These are phyloP conservation scores for Cyclostephanos tholiformis DNA, from an alignment of 108 stramenopile species.

Conservation along the genomic window DNA sequence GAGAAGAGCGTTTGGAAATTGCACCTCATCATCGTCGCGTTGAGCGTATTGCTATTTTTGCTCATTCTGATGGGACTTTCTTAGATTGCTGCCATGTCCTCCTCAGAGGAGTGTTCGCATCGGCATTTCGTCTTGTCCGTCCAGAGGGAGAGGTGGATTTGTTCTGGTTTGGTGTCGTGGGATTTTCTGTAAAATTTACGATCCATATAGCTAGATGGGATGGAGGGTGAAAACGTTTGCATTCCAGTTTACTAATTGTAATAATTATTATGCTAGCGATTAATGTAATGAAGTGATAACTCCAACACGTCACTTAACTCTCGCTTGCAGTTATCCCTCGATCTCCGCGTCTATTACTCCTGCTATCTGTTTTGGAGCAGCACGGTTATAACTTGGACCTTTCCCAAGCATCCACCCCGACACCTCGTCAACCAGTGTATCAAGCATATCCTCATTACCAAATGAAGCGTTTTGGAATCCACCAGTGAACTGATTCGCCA, in stretches of 20 bases:
- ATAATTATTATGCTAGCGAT: not conserved
- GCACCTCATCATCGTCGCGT: conserved; percentile 79
- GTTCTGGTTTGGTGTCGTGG: not conserved
- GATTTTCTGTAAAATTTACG: not conserved
- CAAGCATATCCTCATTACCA: conserved; percentile 65
- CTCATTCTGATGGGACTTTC: conserved; percentile 79
- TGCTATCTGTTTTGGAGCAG: conserved; percentile 20
- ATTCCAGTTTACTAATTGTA: not conserved
- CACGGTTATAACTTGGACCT: conserved; percentile 15
- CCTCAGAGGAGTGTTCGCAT: too few relatives aligned
- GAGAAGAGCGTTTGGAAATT: conserved; percentile 84
- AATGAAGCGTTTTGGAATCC: conserved; percentile 81
- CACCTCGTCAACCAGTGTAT: conserved; percentile 66
- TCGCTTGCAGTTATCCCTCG: conserved; percentile 12
- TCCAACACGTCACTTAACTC: not conserved
- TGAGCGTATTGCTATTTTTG: conserved; percentile 75
- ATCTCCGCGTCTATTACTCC: conserved; percentile 42
- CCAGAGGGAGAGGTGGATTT: too few relatives aligned
- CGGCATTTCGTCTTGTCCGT: too few relatives aligned
- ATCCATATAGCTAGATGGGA: not conserved
- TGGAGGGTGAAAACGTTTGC: not conserved
- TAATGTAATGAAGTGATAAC: not conserved
- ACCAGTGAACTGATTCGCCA: conserved; percentile 69
- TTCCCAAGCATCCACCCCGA: conserved; percentile 74
- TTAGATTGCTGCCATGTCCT: conserved; percentile 7